Base-by-base conservation (phyloP, 108 stramenopile genomes). In the Conticribra weissflogii region DNA sequence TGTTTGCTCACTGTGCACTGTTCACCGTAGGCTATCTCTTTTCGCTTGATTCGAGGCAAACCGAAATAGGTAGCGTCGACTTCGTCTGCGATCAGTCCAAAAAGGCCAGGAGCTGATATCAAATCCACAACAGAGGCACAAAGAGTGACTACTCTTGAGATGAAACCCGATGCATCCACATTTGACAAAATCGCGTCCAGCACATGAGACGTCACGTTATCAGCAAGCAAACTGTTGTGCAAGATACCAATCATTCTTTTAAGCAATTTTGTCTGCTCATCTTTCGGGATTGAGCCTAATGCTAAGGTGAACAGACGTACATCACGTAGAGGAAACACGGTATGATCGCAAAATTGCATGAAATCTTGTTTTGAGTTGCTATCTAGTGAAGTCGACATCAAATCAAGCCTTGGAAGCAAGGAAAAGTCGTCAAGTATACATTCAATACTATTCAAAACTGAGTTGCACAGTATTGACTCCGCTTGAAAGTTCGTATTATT, bases 111-210 rank as follows among this genome's bases (percentile, higher is more conserved):
- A 18, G 46, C 32, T 27, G 63, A 60, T 22, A 87, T 30, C 23
- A 84, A 41, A 71, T 81, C 84, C 3, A 81, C 52, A 66, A 81
- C 53, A 16, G 74, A 50, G 34, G 82, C 59, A 53, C 71, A 75
- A 17, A 83, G 59, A 24, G 84, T 83, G 3, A 88, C 30, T 41
- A 78, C 73, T 24, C 92, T 81, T 2, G 89, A 86, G 25, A 93
- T 9, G 63, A 93, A 72, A 2, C 66, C 65, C 24, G 85, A 82
- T 21, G 52, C 65, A 25, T 83, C 83, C n/a, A 27, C 18, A 27
- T 74, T 63, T 2, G 48, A 47, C 2, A 83, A 15, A 3, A 54
- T 44, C 9, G 27, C 27, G 59, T 28, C 17, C 30, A 54, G n/a
- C 18, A 7, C 24, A 29, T 59, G 36, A 41, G 36, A 41, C 12